Conservation (phyloP, 164 flowering plant genomes). For the Sedum album region DNA sequence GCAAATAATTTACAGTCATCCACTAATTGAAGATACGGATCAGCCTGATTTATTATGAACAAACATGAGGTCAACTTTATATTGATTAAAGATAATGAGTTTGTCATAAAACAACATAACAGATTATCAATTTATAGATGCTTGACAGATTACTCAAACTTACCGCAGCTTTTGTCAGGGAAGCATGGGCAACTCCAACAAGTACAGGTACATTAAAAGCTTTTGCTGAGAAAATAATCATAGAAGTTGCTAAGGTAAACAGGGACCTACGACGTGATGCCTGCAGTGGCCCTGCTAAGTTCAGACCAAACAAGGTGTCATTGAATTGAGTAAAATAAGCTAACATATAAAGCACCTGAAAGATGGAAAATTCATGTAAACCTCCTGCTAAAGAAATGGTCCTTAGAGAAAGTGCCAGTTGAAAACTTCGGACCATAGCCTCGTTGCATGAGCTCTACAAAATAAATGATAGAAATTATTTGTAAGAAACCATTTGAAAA, state of each 20-base stretch:
- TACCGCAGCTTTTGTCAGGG: conserved; percentile 50
- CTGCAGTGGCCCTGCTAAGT: conserved; percentile 43
- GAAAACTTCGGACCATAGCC: conserved; percentile 67
- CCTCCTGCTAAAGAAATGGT: conserved; percentile 64
- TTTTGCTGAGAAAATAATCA: conserved; percentile 72
- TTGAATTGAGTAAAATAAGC: neutral
- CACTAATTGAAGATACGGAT: conserved; percentile 60
- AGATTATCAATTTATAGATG: neutral
- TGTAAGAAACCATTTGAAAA: neutral
- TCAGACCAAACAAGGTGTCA: conserved; percentile 6
- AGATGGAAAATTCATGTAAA: conserved; percentile 10
- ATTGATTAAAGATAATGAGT: too few relatives aligned
- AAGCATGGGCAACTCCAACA: conserved; percentile 46
- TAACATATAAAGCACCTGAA: neutral
- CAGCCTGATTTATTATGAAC: conserved; percentile 37
- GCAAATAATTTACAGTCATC: conserved; percentile 54
- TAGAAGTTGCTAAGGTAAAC: conserved; percentile 67
- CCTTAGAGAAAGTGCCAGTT: conserved; percentile 78
- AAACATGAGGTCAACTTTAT: too few relatives aligned
- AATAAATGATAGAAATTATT: conserved; percentile 4
- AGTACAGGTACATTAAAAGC: conserved; percentile 48
- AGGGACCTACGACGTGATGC: conserved; percentile 75
- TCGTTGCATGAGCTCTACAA: conserved; percentile 58
- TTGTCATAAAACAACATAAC: neutral
- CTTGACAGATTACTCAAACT: neutral